These are phyloP conservation scores for Moricandia moricandioides DNA, from an alignment of 345 rosid genomes.

Conservation along the genomic window DNA sequence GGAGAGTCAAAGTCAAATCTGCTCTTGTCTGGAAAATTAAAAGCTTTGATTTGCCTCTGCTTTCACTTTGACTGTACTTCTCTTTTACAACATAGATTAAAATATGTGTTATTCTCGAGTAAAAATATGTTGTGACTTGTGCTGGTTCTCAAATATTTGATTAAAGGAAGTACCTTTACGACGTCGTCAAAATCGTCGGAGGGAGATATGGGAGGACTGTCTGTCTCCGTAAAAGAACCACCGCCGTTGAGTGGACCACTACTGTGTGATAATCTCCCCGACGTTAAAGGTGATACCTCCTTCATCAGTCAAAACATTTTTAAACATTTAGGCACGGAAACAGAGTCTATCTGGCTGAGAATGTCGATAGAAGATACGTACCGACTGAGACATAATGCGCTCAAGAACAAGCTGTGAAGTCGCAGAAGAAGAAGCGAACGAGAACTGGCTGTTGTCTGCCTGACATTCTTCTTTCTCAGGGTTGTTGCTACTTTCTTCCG, in stretches of 20 bases:
- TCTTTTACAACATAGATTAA: not conserved
- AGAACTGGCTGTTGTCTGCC: constrained; percentile 47
- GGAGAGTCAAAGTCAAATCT: constrained; percentile 33
- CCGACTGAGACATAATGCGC: constrained; percentile 95
- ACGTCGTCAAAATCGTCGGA: constrained; percentile 90
- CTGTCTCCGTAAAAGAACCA: constrained; percentile 56
- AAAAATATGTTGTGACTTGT: not conserved
- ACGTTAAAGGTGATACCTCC: constrained; percentile 91
- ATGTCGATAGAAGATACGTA: constrained; percentile 25
- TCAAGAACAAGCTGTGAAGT: constrained; percentile 93
- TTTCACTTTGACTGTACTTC: constrained; percentile 18
- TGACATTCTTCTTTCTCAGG: constrained; percentile 33
- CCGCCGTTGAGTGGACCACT: constrained; percentile 74
- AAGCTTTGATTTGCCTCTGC: constrained; percentile 10
- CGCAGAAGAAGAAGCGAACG: constrained; percentile 67
- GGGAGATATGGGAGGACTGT: constrained; percentile 84
- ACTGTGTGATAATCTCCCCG: constrained; percentile 94
- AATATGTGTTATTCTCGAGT: too few species aligned
- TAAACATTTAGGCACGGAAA: not conserved
- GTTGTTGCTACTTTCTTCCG: constrained; percentile 48
- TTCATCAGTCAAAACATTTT: constrained; percentile 34
- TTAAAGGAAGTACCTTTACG: constrained; percentile 53
- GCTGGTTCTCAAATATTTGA: not conserved
- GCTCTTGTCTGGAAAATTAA: constrained; percentile 7
- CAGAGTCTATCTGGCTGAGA: not conserved